phyloP scores from a whole-genome alignment of 441 rosid species.

The Erodium moschatum region DNA sequence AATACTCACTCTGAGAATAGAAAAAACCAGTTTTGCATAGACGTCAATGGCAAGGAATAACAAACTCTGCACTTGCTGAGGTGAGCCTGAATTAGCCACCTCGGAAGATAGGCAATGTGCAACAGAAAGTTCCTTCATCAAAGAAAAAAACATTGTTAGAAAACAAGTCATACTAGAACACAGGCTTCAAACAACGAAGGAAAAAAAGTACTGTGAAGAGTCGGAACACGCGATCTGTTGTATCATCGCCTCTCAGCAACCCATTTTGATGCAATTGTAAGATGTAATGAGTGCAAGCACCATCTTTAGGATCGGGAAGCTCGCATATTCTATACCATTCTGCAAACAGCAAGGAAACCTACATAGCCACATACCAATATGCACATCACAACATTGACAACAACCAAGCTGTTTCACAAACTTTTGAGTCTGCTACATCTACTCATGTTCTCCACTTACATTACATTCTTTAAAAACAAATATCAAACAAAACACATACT shows the following conservation, averaged over 20 bases:
- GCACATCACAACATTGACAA: constrained; percentile 2
- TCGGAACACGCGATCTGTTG: constrained; percentile 80
- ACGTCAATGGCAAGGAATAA: constrained; percentile 83
- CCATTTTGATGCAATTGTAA: constrained; percentile 72
- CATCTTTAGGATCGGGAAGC: constrained; percentile 66
- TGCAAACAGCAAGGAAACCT: constrained; percentile 67
- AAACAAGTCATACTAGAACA: background rate
- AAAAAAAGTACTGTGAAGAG: constrained; percentile 46
- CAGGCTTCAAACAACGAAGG: constrained; percentile 9
- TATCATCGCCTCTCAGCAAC: constrained; percentile 75
- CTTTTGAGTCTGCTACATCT: background rate
- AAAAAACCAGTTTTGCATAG: constrained; percentile 72
- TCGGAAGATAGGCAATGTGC: constrained; percentile 78
- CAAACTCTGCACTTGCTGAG: constrained; percentile 66
- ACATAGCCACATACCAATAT: constrained; percentile 20
- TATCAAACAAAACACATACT: background rate
- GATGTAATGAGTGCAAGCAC: constrained; percentile 49
- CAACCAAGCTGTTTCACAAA: background rate
- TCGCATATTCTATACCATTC: constrained; percentile 91
- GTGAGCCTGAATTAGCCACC: constrained; percentile 45
- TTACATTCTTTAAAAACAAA: background rate
- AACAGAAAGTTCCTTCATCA: constrained; percentile 70
- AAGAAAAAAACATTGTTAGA: constrained; percentile 12
- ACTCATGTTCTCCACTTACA: background rate
- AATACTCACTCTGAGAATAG: constrained; percentile 57